Evolutionary conservation across 306 rosid genomes (phyloP).

Genomic region (Mimosa pudica): DNA sequence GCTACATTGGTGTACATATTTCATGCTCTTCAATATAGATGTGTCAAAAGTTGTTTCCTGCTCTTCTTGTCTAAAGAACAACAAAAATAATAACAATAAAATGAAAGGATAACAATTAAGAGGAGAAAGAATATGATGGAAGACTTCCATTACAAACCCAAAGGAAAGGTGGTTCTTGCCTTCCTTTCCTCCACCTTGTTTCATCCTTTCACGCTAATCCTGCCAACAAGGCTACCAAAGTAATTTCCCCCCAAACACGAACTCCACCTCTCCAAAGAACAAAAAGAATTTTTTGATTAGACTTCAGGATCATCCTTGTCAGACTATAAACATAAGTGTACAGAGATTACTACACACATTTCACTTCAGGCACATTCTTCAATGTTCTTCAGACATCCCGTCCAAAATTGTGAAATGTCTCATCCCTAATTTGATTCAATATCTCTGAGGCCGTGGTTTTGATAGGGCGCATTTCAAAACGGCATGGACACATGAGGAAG

Average conservation of each 20-base stretch:
- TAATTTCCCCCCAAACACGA: conserved; percentile 22
- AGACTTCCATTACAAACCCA: conserved; percentile 44
- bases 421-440: background rate
- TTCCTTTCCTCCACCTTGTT: conserved; percentile 40
- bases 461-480: conserved; percentile 28
- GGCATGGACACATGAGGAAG: conserved; percentile 29
- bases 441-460: conserved; percentile 1
- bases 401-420: conserved; percentile 65
- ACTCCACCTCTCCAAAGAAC: conserved; percentile 51
- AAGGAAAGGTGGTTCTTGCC: conserved; percentile 48
- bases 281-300: conserved; percentile 59
- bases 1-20: conserved; percentile 47
- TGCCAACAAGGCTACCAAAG: background rate
- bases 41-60: conserved; percentile 54
- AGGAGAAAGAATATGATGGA: conserved; percentile 33
- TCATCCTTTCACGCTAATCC: conserved; percentile 5
- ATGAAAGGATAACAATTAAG: conserved; percentile 7
- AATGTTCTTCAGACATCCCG: conserved; percentile 29
- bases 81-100: background rate
- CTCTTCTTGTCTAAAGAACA: conserved; percentile 38
- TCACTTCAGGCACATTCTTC: conserved; percentile 41
- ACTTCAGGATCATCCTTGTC: conserved; percentile 58
- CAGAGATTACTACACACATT: conserved; percentile 42
- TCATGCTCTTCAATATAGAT: conserved; percentile 48
- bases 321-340: conserved; percentile 65